phyloP scores from a whole-genome alignment of 2,329 filamentous ascomycete genomes.

The Botryotinia globosa region DNA sequence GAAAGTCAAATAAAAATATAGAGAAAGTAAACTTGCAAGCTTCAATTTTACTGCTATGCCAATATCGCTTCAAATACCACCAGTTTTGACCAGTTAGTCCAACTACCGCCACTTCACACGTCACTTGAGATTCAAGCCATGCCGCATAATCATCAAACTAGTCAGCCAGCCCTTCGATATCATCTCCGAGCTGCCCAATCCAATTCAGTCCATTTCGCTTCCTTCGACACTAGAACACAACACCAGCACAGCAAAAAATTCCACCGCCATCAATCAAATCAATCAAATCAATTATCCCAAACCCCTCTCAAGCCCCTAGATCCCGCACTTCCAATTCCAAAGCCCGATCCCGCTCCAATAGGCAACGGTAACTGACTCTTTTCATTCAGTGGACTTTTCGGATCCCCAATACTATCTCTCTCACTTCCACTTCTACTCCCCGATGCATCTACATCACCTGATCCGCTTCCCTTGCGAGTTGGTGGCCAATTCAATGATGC shows the following conservation, averaged over 20 bases:
- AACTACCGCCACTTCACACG: background rate
- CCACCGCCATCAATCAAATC: background rate
- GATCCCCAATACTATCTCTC: slow-evolving; percentile 49
- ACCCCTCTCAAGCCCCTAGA: slow-evolving; percentile 3
- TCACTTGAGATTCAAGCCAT: background rate
- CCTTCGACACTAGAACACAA: background rate
- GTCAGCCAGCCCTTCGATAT: background rate
- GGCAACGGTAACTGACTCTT: slow-evolving; percentile 17
- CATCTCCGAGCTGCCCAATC: background rate
- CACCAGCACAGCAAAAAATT: background rate
- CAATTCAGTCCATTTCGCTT: background rate
- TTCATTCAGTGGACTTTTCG: slow-evolving; percentile 47
- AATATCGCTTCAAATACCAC: background rate
- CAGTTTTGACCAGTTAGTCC: background rate
- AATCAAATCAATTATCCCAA: slow-evolving; percentile 12
- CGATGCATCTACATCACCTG: slow-evolving; percentile 27
- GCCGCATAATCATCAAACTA: background rate
- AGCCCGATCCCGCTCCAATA: background rate
- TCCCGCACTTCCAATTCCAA: background rate
- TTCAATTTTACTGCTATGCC: slow-evolving; percentile 8
- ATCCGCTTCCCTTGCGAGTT: slow-evolving; percentile 18
- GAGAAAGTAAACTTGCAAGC: slow-evolving; percentile 1
- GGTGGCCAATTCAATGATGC: background rate
- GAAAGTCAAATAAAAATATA: background rate
- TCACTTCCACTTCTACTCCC: slow-evolving; percentile 44